Evolutionary conservation across 2,329 filamentous ascomycete species (phyloP), one percentile per base, ranked within the genome.

Genomic region (Trichoderma breve): DNA sequence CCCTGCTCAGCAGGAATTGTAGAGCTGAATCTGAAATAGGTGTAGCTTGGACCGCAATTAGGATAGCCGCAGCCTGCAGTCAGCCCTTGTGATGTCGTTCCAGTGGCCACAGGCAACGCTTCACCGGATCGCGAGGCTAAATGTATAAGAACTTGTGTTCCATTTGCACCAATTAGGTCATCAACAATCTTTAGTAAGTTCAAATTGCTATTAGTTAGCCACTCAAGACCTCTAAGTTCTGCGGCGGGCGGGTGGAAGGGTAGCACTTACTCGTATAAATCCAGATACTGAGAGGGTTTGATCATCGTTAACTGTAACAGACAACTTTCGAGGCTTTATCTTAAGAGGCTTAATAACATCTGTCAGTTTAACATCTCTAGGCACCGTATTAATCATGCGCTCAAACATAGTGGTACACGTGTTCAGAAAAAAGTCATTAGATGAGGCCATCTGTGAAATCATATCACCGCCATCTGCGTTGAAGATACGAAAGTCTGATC

Each of bases 321-420:
- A 24, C 24, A 68, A 24, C 7, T 30, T 30, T 15, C 53, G 58
- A 15, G 65, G 65, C 24, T 68, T 68, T 15, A 68, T 30, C 9
- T 14, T 14, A 12, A 32, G 14, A 21, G 65, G 65, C 0, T 43
- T 21, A 9, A 68, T 47, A 0, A 66, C 8, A 39, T 68, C 65
- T 26, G 24, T 60, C 24, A 68, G 26, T 24, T 47, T 32, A 12
- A 60, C 65, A 24, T 39, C 21, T 26, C 65, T n/a, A 15, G 65
- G 65, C 18, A 68, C 65, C 3, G 53, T 68, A 24, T 60, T 68
- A 7, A 68, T 12, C 65, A 68, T 68, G 65, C 65, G 53, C 55
- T 68, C 65, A 2, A 68, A 32, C 65, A 60, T 30, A 8, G 26
- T 43, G 36, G 11, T 47, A 12, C 65, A 68, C 1, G 65, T 68